Evolutionary conservation across 495 filamentous ascomycete genomes (phyloP).

Genomic region (Aspergillus sclerotioniger): DNA sequence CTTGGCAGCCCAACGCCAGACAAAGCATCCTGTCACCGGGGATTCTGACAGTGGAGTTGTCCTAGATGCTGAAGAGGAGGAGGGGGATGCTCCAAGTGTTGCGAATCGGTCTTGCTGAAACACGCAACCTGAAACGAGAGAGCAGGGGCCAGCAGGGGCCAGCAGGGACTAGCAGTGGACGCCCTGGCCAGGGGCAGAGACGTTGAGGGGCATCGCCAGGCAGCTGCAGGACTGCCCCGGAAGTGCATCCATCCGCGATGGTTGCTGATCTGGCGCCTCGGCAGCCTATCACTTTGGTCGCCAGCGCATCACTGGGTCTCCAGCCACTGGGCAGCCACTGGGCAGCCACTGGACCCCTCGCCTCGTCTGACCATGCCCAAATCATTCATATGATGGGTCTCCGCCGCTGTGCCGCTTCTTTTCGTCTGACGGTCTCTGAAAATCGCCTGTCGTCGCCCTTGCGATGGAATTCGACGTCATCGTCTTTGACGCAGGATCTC

Average conservation of each 20-base stretch:
- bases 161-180: not conserved
- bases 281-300: not conserved
- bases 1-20: slow-evolving; percentile 5
- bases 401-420: not conserved
- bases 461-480: too few species aligned
- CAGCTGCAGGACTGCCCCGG: not conserved
- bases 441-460: too few species aligned
- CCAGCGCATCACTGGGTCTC: not conserved
- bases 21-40: not conserved
- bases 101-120: not conserved
- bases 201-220: not conserved
- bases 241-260: not conserved
- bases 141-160: not conserved
- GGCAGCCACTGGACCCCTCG: not conserved
- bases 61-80: not conserved
- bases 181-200: not conserved
- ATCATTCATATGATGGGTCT: not conserved
- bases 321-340: not conserved
- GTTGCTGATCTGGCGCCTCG: not conserved
- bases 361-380: not conserved
- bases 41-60: not conserved
- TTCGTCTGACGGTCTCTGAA: too few species aligned
- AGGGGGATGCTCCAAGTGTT: not conserved
- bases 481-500: too few species aligned
- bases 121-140: not conserved